Evolutionary conservation across 495 filamentous ascomycete genomes (phyloP).

Genomic region (Aspergillus mulundensis): DNA sequence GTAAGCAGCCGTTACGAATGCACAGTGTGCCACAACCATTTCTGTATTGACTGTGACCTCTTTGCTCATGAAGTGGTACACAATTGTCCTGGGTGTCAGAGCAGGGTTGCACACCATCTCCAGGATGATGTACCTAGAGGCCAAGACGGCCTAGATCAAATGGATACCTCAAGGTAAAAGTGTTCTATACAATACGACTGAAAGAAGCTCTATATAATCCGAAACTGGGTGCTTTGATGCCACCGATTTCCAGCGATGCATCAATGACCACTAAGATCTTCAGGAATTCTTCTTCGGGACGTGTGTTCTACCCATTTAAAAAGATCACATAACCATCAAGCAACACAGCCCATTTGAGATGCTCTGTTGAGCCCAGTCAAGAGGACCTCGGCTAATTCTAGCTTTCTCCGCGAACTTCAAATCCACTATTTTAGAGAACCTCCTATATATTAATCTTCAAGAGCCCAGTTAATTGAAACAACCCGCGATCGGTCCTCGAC

Average conservation of each 20-base stretch:
- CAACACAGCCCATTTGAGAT: too few relatives aligned
- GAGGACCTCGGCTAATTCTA: neutral
- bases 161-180: constrained; percentile 32
- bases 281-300: neutral
- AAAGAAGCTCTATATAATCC: neutral
- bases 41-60: constrained; percentile 97
- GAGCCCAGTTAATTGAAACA: too few relatives aligned
- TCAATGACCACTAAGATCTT: neutral
- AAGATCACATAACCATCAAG: too few relatives aligned
- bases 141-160: constrained; percentile 18
- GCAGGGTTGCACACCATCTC: constrained; percentile 28
- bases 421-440: neutral
- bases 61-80: constrained; percentile 91
- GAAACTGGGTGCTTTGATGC: neutral
- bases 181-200: neutral
- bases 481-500: too few relatives aligned
- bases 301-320: too few relatives aligned
- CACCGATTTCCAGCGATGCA: neutral
- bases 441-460: too few relatives aligned
- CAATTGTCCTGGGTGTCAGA: constrained; percentile 94
- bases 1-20: constrained; percentile 87
- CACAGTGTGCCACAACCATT: constrained; percentile 76
- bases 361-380: too few relatives aligned
- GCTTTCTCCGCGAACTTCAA: neutral
- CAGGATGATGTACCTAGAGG: constrained; percentile 8